Conservation (phyloP, 2,329 filamentous ascomycete genomes). For the Epichloe gansuensis region DNA sequence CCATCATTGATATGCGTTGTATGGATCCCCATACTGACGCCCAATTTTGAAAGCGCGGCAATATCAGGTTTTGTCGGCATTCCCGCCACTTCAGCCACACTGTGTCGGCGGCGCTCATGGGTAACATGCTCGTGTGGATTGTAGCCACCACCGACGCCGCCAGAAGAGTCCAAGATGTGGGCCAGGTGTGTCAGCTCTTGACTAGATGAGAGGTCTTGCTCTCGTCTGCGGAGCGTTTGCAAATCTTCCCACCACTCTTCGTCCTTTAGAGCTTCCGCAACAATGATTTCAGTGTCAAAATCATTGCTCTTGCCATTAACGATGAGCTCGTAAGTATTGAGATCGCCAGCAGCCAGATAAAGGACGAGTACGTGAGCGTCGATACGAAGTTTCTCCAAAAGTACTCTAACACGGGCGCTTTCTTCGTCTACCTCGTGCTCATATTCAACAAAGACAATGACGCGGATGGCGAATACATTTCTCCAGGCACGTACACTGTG, state of each 20-base stretch:
- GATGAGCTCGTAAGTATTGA: constrained; percentile 65
- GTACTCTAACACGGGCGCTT: constrained; percentile 52
- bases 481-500: constrained; percentile 74
- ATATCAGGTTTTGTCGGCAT: constrained; percentile 49
- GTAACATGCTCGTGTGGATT: constrained; percentile 25
- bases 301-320: constrained; percentile 53
- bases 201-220: constrained; percentile 24
- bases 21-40: constrained; percentile 59
- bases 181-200: constrained; percentile 31
- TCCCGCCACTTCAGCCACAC: constrained; percentile 46
- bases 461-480: constrained; percentile 55
- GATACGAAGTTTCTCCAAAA: constrained; percentile 72
- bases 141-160: constrained; percentile 24
- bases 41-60: constrained; percentile 38
- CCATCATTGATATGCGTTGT: constrained; percentile 58
- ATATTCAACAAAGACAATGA: constrained; percentile 82
- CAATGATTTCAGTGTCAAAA: constrained; percentile 42
- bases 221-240: constrained; percentile 37
- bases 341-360: constrained; percentile 61
- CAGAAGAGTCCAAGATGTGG: constrained; percentile 30
- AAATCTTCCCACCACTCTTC: constrained; percentile 79
- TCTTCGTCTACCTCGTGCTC: constrained; percentile 75
- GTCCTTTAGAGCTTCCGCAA: constrained; percentile 53
- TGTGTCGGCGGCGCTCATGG: constrained; percentile 24
- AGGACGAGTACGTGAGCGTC: constrained; percentile 69